Evolutionary conservation across 106 monocot species (phyloP).

Genomic region (Apostasia ramifera): DNA sequence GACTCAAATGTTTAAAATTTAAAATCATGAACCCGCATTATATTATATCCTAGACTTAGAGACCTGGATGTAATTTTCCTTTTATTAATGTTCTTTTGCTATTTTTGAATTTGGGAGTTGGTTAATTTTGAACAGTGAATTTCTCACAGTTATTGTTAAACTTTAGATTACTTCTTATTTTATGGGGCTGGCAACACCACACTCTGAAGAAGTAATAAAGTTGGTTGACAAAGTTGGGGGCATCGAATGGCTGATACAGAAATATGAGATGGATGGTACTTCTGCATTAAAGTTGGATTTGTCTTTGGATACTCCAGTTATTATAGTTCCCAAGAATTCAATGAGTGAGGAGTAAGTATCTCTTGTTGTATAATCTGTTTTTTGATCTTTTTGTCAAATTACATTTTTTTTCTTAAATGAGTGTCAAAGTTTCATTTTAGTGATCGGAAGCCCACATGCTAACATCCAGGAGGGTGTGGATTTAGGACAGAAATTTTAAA

Average conservation of each 20-base stretch:
- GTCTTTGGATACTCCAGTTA: conserved; percentile 84
- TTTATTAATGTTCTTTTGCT: too few relatives aligned
- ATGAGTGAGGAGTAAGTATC: conserved; percentile 65
- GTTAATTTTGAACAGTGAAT: too few relatives aligned
- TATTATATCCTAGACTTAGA: too few relatives aligned
- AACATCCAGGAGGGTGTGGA: too few relatives aligned
- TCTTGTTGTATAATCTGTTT: not conserved
- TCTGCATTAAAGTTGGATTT: conserved; percentile 74
- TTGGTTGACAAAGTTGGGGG: conserved; percentile 96
- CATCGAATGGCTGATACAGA: conserved; percentile 88
- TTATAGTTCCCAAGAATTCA: conserved; percentile 70
- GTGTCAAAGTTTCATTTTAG: too few relatives aligned
- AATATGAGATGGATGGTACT: conserved; percentile 91
- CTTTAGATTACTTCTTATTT: conserved; percentile 86
- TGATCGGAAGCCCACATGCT: too few relatives aligned
- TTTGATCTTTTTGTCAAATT: not conserved
- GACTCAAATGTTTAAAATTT: too few relatives aligned
- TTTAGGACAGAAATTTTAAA: too few relatives aligned
- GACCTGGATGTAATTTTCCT: too few relatives aligned
- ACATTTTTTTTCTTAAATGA: too few relatives aligned
- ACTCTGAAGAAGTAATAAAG: conserved; percentile 89
- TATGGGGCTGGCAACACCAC: conserved; percentile 94
- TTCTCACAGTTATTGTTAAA: not conserved
- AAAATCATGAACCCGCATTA: too few relatives aligned
- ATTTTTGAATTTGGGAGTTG: too few relatives aligned